Percentiles rank a stretch among this genome's conserved stretches.
These are phyloP conservation scores for Talaromyces marneffei DNA, from an alignment of 2,329 filamentous ascomycete species.

Conservation along the genomic window DNA sequence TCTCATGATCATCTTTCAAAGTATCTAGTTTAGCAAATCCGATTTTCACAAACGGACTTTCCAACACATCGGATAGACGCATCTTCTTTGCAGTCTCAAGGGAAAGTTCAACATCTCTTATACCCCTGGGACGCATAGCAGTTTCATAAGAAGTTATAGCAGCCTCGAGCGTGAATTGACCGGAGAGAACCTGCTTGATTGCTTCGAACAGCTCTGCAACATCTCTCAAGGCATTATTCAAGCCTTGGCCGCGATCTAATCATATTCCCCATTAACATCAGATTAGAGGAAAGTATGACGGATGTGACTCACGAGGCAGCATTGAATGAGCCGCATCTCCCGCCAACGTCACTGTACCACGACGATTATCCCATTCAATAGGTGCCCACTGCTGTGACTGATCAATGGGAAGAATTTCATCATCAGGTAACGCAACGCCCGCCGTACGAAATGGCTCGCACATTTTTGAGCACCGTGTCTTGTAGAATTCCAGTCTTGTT, in stretches of 20 bases:
- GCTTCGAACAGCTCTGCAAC: background rate
- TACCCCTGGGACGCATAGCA: conserved; percentile 2
- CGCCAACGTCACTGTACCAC: background rate
- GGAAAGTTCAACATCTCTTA: conserved; percentile 8
- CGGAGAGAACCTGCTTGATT: background rate
- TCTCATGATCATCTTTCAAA: background rate
- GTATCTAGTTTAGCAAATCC: conserved; percentile 4
- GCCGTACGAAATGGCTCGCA: conserved; percentile 10
- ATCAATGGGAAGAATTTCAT: conserved; percentile 4
- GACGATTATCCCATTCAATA: conserved; percentile 7
- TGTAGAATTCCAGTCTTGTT: conserved; percentile 6
- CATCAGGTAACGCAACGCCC: background rate
- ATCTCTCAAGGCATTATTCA: conserved; percentile 10
- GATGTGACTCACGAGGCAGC: conserved; percentile 7
- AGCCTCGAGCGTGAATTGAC: background rate
- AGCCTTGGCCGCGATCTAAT: conserved; percentile 8
- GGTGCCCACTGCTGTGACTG: conserved; percentile 8
- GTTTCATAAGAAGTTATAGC: conserved; percentile 4
- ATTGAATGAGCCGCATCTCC: conserved; percentile 12
- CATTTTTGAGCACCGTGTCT: background rate
- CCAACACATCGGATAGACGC: background rate
- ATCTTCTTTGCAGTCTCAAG: conserved; percentile 2
- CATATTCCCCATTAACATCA: background rate
- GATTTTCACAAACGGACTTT: conserved; percentile 6
- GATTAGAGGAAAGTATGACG: background rate